phyloP scores from a whole-genome alignment of 1,284 basidiomycete genomes.

The Coniferiporia weirii region DNA sequence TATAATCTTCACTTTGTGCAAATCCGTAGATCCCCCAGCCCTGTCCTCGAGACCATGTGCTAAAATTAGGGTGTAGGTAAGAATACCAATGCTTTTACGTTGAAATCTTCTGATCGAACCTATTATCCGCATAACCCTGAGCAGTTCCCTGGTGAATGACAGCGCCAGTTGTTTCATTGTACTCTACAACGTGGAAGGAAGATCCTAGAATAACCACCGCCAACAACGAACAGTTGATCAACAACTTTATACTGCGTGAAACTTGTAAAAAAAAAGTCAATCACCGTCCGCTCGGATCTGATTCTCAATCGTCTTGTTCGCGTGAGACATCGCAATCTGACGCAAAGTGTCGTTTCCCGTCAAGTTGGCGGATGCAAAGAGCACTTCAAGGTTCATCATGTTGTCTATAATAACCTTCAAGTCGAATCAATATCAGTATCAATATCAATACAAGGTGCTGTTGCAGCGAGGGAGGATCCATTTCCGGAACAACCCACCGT shows the following conservation, averaged over 20 bases:
- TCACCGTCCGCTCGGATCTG: constrained; percentile 23
- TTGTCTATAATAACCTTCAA: constrained; percentile 24
- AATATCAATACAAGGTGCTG: too few species aligned
- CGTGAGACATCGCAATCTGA: constrained; percentile 22
- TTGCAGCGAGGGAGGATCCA: not conserved
- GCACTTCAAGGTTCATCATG: constrained; percentile 24
- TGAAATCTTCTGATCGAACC: constrained; percentile 25
- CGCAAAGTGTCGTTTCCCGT: constrained; percentile 21
- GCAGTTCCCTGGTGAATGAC: constrained; percentile 51
- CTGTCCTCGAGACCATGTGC: constrained; percentile 69
- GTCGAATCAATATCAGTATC: not conserved
- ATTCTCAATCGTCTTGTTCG: constrained; percentile 22
- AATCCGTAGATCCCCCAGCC: constrained; percentile 68
- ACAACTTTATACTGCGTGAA: not conserved
- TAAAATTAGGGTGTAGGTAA: constrained; percentile 23
- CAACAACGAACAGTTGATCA: not conserved
- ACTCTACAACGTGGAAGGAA: constrained; percentile 65
- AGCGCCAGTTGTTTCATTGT: constrained; percentile 54
- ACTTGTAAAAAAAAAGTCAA: not conserved
- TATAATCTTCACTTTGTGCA: constrained; percentile 48
- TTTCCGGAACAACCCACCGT: constrained; percentile 11
- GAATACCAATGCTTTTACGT: not conserved
- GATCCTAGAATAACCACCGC: constrained; percentile 33
- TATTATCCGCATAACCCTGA: constrained; percentile 57
- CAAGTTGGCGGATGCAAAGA: constrained; percentile 22